phyloP scores from a whole-genome alignment of 805 yeast species.

The Tetrapisispora fleetii region DNA sequence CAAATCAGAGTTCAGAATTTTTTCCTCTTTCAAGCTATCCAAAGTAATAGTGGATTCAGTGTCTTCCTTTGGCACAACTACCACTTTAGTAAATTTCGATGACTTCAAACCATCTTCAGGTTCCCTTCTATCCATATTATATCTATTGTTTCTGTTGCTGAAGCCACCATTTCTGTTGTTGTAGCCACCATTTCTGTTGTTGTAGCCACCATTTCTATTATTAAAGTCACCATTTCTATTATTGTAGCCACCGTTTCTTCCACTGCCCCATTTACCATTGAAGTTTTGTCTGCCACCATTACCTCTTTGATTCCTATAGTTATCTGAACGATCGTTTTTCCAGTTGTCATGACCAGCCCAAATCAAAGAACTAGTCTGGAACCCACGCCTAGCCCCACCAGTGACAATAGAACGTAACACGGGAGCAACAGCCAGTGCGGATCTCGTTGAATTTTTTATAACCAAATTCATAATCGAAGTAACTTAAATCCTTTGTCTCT shows the following conservation, averaged over 20 bases:
- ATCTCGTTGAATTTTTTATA: no score
- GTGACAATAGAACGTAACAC: no score
- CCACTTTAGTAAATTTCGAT: conserved; percentile 3
- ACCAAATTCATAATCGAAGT: no score
- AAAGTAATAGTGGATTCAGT: conserved; percentile 18
- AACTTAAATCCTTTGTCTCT: no score
- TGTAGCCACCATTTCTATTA: background rate
- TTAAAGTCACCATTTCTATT: background rate
- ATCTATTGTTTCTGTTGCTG: background rate
- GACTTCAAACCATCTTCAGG: background rate
- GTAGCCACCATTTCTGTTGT: background rate
- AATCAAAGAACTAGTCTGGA: no score
- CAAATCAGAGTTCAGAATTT: conserved; percentile 21
- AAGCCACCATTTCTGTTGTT: background rate
- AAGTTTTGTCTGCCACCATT: no score
- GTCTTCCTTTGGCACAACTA: conserved; percentile 10
- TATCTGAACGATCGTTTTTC: no score
- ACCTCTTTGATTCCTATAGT: no score
- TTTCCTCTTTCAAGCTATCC: conserved; percentile 22
- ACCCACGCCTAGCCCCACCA: no score
- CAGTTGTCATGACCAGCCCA: no score
- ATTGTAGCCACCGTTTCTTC: background rate
- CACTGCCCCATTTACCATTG: no score
- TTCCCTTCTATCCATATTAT: background rate
- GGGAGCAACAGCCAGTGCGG: no score